Evolutionary conservation across 805 yeast genomes (phyloP).

Genomic region (Komagataella ulmi): DNA sequence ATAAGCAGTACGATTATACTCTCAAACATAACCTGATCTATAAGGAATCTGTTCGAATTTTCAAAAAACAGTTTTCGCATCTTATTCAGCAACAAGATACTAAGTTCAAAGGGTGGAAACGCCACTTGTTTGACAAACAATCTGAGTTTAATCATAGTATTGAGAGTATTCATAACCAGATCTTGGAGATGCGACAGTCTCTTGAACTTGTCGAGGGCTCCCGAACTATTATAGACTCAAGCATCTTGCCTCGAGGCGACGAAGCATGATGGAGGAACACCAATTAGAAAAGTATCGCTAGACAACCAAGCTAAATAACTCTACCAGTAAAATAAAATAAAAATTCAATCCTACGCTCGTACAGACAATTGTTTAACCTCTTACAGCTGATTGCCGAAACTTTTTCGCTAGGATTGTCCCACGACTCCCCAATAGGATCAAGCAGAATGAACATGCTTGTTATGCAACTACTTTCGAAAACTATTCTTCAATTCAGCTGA

Average conservation of each 20-base stretch:
- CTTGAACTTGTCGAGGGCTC: slow-evolving; percentile 3
- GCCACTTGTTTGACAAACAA: slow-evolving; percentile 40
- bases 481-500: neutral
- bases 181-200: slow-evolving; percentile 22
- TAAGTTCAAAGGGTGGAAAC: slow-evolving; percentile 51
- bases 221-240: neutral
- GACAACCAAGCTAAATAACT: neutral
- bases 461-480: neutral
- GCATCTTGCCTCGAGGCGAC: neutral
- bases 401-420: too few species aligned
- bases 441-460: too few species aligned
- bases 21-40: slow-evolving; percentile 26
- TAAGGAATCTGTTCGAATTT: slow-evolving; percentile 27
- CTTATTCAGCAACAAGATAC: slow-evolving; percentile 35
- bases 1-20: slow-evolving; percentile 10
- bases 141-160: slow-evolving; percentile 41
- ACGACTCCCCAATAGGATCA: too few species aligned
- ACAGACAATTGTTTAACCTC: neutral
- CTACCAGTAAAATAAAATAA: neutral
- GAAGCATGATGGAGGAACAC: neutral
- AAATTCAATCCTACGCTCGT: neutral
- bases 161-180: slow-evolving; percentile 23
- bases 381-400: neutral
- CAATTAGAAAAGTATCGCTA: neutral
- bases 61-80: slow-evolving; percentile 29